Percentiles rank a stretch among this genome's conserved stretches.
phyloP scores from a whole-genome alignment of 768 basidiomycete species.

The Lactarius psammicola region DNA sequence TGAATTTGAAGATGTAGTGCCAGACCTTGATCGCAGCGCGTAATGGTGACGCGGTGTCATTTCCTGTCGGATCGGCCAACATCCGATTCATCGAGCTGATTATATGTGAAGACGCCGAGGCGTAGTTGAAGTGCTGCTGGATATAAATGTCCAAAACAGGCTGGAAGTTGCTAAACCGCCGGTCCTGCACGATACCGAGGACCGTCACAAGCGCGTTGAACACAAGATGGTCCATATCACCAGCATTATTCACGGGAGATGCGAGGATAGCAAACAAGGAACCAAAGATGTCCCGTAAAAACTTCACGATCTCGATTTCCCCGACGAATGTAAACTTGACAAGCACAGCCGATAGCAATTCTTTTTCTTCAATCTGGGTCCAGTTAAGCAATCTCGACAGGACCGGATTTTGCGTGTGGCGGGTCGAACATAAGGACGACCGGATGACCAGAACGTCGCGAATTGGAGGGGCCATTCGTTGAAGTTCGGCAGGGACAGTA shows the following conservation, averaged over 20 bases:
- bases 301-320: constrained; percentile 94
- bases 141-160: constrained; percentile 94
- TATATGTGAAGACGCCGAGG: constrained; percentile 78
- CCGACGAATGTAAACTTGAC: constrained; percentile 88
- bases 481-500: constrained; percentile 55
- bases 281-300: constrained; percentile 87
- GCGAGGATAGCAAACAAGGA: constrained; percentile 87
- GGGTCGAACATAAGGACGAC: constrained; percentile 88
- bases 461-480: constrained; percentile 62
- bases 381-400: constrained; percentile 78
- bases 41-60: constrained; percentile 72
- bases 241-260: constrained; percentile 66
- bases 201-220: constrained; percentile 91
- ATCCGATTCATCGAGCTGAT: constrained; percentile 86
- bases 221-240: constrained; percentile 80
- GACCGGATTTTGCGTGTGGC: constrained; percentile 87
- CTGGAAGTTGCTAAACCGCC: constrained; percentile 93
- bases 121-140: constrained; percentile 80
- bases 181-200: constrained; percentile 88
- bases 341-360: constrained; percentile 67
- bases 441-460: constrained; percentile 80
- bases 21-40: constrained; percentile 93
- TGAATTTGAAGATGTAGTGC: constrained; percentile 96
- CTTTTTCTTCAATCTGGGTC: constrained; percentile 66
- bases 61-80: constrained; percentile 65